These are phyloP conservation scores for Lathyrus tuberosus DNA, from an alignment of 306 rosid genomes.

Conservation along the genomic window DNA sequence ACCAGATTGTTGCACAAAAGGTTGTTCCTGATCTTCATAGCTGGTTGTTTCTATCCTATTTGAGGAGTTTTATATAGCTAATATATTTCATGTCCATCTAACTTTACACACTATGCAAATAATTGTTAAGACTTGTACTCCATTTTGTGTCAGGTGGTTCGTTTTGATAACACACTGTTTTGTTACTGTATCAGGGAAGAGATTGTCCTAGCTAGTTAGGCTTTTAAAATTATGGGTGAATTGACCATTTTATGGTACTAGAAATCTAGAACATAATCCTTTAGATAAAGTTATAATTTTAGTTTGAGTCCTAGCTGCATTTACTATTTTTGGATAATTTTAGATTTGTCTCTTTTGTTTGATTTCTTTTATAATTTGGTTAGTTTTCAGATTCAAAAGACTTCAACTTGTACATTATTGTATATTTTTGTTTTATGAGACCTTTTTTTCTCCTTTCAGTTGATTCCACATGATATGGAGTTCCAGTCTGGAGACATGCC, in stretches of 20 bases:
- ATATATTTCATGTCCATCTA: constrained; percentile 2
- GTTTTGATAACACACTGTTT: neutral
- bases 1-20: constrained; percentile 87
- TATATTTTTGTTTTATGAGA: too few relatives aligned
- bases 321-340: constrained; percentile 10
- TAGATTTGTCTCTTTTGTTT: constrained; percentile 7
- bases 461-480: too few relatives aligned
- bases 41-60: constrained; percentile 11
- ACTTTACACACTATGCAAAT: too few relatives aligned
- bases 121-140: too few relatives aligned
- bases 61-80: neutral
- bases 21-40: constrained; percentile 43
- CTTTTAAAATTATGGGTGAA: constrained; percentile 11
- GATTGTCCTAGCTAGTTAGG: constrained; percentile 4
- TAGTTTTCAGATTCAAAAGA: constrained; percentile 9
- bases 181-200: constrained; percentile 24
- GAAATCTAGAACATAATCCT: constrained; percentile 1
- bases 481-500: too few relatives aligned
- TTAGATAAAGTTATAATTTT: neutral
- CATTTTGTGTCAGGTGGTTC: constrained; percentile 1
- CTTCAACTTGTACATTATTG: too few relatives aligned
- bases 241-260: neutral
- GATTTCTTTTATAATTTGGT: neutral
- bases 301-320: neutral
- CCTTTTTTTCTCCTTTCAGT: too few relatives aligned